Evolutionary conservation across 768 basidiomycete species (phyloP), one percentile per base, ranked within the genome.

Genomic region (Agrocybe chaxingu): DNA sequence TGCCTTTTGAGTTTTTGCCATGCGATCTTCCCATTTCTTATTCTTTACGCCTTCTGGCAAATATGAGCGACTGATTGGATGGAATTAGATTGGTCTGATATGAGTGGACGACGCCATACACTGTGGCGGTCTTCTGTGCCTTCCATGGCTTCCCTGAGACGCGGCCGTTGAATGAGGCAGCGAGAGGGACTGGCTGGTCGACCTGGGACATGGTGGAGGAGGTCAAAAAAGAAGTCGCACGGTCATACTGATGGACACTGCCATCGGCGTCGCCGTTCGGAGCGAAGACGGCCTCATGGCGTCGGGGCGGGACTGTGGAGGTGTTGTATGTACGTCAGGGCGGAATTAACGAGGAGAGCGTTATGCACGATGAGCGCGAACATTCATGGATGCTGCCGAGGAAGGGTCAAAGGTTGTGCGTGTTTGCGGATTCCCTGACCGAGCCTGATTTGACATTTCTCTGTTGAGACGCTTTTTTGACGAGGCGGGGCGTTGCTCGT

Each of bases 111-210:
- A 24, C 24, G 24, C 59, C 75, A 40, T 65, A 84, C 83, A 75
- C 71, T 31, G 78, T 78, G 7, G 82, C 68, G 2, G 72, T 59
- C 61, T 82, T 82, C 32, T 51, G 52, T 3, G 57, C 51, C 63
- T 84, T 85, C 87, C 88, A 90, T 51, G 74, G 60, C 67, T 89
- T 90, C 29, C 87, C 81, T 1, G 87, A 89, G 7, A 76, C 68
- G 33, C 88, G 77, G 9, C 88, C 88, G 50, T 76, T 76, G 30
- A 84, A 73, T 0, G 87, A 81, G n/a, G 79, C 68, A 7, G 80
- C 69, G 24, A 89, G 66, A 24, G 71, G 52, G 42, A 60, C 49
- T 42, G 58, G 44, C 52, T 58, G 54, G 49, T 56, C 49, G 16
- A 16, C 16, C 16, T 16, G 16, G 39, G 60, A 56, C 63, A 64